phyloP scores from a whole-genome alignment of 1,139 yeast genomes.

The Pneumocystis jirovecii region DNA sequence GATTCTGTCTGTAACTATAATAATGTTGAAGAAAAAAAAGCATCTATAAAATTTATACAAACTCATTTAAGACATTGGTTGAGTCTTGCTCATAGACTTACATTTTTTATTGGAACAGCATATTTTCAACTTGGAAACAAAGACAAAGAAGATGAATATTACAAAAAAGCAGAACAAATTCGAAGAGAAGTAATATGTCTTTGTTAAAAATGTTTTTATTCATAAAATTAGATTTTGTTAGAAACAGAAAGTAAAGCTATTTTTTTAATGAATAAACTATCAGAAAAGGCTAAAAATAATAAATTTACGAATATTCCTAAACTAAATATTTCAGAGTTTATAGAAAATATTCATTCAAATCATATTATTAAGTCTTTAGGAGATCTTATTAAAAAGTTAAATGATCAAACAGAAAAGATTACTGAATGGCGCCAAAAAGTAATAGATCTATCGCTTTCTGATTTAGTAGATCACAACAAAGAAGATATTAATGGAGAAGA shows the following conservation, averaged over 20 bases:
- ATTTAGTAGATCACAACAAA: constrained; percentile 30
- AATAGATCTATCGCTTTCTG: constrained; percentile 32
- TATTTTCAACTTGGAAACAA: constrained; percentile 43
- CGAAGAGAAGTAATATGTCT: constrained; percentile 40
- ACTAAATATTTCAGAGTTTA: constrained; percentile 16
- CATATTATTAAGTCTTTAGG: constrained; percentile 13
- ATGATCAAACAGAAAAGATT: constrained; percentile 42
- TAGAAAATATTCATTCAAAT: constrained; percentile 18
- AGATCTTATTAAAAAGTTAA: constrained; percentile 28
- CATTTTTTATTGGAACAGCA: constrained; percentile 67
- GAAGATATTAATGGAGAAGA: constrained; percentile 58
- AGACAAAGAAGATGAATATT: constrained; percentile 33
- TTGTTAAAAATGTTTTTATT: constrained; percentile 17
- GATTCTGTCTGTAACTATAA: neutral
- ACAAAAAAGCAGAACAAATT: constrained; percentile 47
- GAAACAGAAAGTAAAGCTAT: constrained; percentile 19
- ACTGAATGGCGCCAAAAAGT: constrained; percentile 42
- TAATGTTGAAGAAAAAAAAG: constrained; percentile 4
- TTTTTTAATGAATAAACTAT: constrained; percentile 15
- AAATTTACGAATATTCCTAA: constrained; percentile 19
- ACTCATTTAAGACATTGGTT: constrained; percentile 29
- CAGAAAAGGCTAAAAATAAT: constrained; percentile 12
- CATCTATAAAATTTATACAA: constrained; percentile 17
- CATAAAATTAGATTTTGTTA: constrained; percentile 8
- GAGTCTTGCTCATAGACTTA: constrained; percentile 57